A percentile compares a stretch with the other conserved stretches of the same genome.
phyloP scores from a whole-genome alignment of 345 rosid species.

The Aquilaria malaccensis region DNA sequence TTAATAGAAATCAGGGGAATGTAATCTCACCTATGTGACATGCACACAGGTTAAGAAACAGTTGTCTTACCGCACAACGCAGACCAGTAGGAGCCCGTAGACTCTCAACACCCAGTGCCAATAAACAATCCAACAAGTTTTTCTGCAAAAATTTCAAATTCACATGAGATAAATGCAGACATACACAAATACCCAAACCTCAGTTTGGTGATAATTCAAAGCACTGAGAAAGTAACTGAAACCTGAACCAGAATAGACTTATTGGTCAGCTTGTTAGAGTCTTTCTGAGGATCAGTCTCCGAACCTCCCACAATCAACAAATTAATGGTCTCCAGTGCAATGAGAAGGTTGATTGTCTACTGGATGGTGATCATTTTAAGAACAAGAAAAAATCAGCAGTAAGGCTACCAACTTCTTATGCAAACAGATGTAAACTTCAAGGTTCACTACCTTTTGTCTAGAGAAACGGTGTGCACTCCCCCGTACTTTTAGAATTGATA shows the following conservation, averaged over 20 bases:
- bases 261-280: slow-evolving; percentile 64
- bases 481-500: slow-evolving; percentile 64
- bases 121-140: slow-evolving; percentile 63
- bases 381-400: slow-evolving; percentile 28
- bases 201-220: not conserved
- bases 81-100: slow-evolving; percentile 84
- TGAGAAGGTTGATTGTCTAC: slow-evolving; percentile 87
- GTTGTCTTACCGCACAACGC: slow-evolving; percentile 62
- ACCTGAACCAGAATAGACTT: slow-evolving; percentile 84
- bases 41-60: not conserved
- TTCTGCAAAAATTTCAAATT: slow-evolving; percentile 38
- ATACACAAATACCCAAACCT: not conserved
- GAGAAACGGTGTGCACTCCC: slow-evolving; percentile 70
- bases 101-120: slow-evolving; percentile 79
- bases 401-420: slow-evolving; percentile 18
- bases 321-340: slow-evolving; percentile 69
- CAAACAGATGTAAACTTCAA: slow-evolving; percentile 1
- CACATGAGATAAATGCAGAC: slow-evolving; percentile 13
- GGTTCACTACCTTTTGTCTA: slow-evolving; percentile 69
- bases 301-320: slow-evolving; percentile 64
- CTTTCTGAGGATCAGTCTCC: slow-evolving; percentile 54
- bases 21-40: no score
- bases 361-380: slow-evolving; percentile 39
- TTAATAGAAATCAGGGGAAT: no score
- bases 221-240: not conserved